Base-by-base conservation (phyloP, 2,329 filamentous ascomycete species). In the Aspergillus piperis region DNA sequence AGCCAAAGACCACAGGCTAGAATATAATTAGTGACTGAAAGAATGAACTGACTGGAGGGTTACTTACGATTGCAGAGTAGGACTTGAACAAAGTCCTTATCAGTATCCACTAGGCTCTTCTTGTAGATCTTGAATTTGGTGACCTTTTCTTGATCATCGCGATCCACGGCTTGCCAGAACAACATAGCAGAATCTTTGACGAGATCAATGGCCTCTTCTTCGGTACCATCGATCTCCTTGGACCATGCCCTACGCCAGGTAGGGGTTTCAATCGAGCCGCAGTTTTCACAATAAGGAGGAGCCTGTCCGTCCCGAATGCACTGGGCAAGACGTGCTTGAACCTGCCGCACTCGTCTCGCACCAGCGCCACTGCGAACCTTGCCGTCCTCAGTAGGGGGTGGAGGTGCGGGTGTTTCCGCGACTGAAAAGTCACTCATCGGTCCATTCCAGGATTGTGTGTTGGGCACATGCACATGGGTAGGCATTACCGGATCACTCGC, bases 181-280 rank as follows among this genome's bases (percentile, higher is more conserved):
- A 92, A 89, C 50, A 93, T 86, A 53, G 84, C 84, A 1, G 90
- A 89, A 50, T 89, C 88, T 68, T 89, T 88, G 61, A 90, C 87
- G 0, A 88, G 90, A 57, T 89, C 86, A 60, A 91, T 86, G 50
- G 90, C 83, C 61, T 88, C 86, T 3, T 85, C 83, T 0, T 92
- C 91, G 32, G 83, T 83, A 1, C 91, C 92, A 15, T 86, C 80
- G 49, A 88, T 83, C 7, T 90, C 83, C 70, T 92, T 91, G n/a
- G 88, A 87, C 83, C 90, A 97, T 11, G 95, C 91, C 71, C 94
- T 95, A 62, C 95, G 88, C 95, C 95, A 99, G 0, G 94, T 97
- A 0, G 94, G 91, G 0, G 95, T 99, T 69, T 98, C 91, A 59
- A 99, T 96, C 6, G 92, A 90, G 5, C 95, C 95, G 69, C 95